Conservation (phyloP, 2,329 filamentous ascomycete species). For the Aureobasidium sp. region DNA sequence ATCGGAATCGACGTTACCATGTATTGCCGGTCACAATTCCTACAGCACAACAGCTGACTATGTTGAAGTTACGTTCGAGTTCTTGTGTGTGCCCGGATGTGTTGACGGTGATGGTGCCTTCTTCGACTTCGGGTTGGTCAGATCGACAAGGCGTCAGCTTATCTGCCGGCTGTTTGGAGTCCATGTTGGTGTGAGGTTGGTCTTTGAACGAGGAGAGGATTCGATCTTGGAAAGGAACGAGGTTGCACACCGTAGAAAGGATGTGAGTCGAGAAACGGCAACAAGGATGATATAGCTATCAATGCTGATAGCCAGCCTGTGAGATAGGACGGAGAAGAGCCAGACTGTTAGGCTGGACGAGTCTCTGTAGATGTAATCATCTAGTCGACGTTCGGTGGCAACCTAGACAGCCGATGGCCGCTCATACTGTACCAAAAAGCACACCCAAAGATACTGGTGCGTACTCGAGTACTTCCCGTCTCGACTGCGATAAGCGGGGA, state of each 20-base stretch:
- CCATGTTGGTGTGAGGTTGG: background rate
- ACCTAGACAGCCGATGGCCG: background rate
- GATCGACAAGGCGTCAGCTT: background rate
- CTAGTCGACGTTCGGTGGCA: background rate
- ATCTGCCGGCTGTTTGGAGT: background rate
- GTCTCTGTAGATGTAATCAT: background rate
- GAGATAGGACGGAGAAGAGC: background rate
- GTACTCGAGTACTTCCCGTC: background rate
- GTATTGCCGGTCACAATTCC: slow-evolving; percentile 23
- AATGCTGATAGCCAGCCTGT: background rate
- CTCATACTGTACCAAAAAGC: slow-evolving; percentile 5
- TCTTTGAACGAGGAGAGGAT: background rate
- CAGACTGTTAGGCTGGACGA: background rate
- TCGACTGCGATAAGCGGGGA: slow-evolving; percentile 11
- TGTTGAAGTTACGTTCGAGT: slow-evolving; percentile 43
- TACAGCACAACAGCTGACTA: slow-evolving; percentile 34
- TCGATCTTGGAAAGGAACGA: background rate
- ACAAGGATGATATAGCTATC: background rate
- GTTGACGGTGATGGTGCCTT: slow-evolving; percentile 31
- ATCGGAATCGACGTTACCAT: background rate
- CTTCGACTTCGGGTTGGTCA: slow-evolving; percentile 2
- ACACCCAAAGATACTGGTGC: background rate
- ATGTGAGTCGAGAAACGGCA: background rate
- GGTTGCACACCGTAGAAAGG: background rate
- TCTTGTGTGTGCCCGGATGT: slow-evolving; percentile 47